Conservation (phyloP, 139 green algal genomes). For the Eudorina sp. region DNA sequence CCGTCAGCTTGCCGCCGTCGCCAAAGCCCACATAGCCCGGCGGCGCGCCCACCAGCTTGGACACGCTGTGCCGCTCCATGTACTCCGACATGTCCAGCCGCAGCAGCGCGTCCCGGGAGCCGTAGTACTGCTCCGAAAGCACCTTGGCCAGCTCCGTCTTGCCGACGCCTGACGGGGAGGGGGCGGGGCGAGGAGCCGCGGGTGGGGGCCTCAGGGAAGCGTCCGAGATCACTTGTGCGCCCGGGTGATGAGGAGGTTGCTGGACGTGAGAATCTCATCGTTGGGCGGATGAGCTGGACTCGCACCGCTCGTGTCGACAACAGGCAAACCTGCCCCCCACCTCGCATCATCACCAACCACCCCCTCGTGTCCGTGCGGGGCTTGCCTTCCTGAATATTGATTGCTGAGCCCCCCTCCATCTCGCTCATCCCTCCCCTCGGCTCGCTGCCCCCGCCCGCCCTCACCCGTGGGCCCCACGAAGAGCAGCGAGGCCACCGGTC, state of each 20-base stretch:
- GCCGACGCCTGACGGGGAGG: constrained; percentile 81
- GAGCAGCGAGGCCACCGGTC: constrained; percentile 95
- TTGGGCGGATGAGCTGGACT: no score
- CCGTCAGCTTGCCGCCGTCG: constrained; percentile 98
- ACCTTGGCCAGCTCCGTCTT: constrained; percentile 99
- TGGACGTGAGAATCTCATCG: no score
- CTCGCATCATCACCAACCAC: no score
- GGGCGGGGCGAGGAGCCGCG: no score
- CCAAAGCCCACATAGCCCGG: constrained; percentile 98
- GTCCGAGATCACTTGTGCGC: no score
- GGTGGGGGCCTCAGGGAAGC: no score
- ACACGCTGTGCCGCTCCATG: constrained; percentile 94
- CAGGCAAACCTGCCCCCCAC: no score
- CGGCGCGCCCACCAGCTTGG: constrained; percentile 91
- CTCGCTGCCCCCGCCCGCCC: neutral
- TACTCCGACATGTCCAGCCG: constrained; percentile 99
- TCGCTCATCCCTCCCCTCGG: neutral
- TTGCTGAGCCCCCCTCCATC: neutral
- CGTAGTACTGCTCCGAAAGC: constrained; percentile 85
- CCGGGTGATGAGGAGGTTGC: no score
- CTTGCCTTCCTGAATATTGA: no score
- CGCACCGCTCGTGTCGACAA: no score
- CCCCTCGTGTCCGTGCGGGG: no score
- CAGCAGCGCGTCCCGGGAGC: constrained; percentile 80
- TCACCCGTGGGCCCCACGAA: constrained; percentile 95